phyloP scores from a whole-genome alignment of 306 rosid species.

The Acmispon strigosus region DNA sequence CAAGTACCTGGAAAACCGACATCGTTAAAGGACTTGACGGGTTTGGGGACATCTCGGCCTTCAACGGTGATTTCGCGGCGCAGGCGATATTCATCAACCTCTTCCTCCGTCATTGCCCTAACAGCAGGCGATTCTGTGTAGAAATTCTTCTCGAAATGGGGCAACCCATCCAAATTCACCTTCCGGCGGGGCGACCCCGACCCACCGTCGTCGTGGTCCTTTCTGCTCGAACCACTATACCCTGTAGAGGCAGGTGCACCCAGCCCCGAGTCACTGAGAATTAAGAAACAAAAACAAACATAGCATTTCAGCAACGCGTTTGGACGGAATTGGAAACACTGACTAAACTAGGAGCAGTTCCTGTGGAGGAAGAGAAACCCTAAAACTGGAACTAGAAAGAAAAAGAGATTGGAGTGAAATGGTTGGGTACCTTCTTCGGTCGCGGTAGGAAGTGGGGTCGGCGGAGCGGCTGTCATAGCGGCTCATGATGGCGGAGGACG shows the following conservation, averaged over 20 bases:
- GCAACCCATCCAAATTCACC: conserved; percentile 84
- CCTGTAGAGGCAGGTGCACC: conserved; percentile 48
- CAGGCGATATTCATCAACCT: conserved; percentile 65
- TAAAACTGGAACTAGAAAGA: background rate
- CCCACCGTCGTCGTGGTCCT: conserved; percentile 48
- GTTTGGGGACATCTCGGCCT: conserved; percentile 95
- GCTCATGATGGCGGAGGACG: conserved; percentile 46
- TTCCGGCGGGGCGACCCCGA: conserved; percentile 48
- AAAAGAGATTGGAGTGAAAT: background rate
- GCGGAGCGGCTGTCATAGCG: conserved; percentile 94
- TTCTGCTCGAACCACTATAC: conserved; percentile 50
- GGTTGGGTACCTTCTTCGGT: conserved; percentile 65
- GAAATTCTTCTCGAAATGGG: conserved; percentile 91
- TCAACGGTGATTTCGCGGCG: conserved; percentile 85
- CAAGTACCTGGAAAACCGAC: conserved; percentile 83
- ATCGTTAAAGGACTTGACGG: conserved; percentile 70
- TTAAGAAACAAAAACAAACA: conserved; percentile 27
- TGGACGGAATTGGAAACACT: background rate
- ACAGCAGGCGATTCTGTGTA: conserved; percentile 68
- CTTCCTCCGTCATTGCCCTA: conserved; percentile 73
- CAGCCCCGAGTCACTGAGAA: conserved; percentile 71
- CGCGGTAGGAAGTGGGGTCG: conserved; percentile 90
- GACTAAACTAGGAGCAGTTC: background rate
- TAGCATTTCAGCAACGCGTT: conserved; percentile 1
- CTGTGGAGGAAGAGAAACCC: background rate